A percentile compares a stretch with the other conserved stretches of the same genome.
phyloP scores from a whole-genome alignment of 768 basidiomycete genomes.

The Hygrocybe punicea region DNA sequence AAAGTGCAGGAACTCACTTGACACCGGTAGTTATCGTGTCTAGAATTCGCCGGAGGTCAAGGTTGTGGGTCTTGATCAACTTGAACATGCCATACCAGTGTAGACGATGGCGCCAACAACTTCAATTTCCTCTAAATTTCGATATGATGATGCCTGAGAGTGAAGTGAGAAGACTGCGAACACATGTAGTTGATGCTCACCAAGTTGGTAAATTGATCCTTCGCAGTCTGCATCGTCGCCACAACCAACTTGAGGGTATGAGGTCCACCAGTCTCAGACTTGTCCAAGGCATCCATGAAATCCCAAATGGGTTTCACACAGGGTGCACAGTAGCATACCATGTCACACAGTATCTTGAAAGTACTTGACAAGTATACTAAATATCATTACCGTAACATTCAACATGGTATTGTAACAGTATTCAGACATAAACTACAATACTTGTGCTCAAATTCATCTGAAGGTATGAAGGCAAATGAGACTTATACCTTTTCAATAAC shows the following conservation, averaged over 20 bases:
- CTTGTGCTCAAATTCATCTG: no score
- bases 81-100: not conserved
- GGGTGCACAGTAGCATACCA: no score
- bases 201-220: not conserved
- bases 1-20: not conserved
- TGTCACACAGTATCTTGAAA: no score
- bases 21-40: not conserved
- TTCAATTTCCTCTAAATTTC: not conserved
- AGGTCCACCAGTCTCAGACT: not conserved
- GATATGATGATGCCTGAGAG: not conserved
- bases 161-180: not conserved
- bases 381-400: no score
- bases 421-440: no score
- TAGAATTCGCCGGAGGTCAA: not conserved
- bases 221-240: not conserved
- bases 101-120: not conserved
- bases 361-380: no score
- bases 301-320: not conserved
- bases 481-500: no score
- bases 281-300: not conserved
- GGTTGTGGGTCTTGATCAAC: not conserved
- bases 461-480: no score
- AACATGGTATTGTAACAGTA: no score
- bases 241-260: not conserved
- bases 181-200: not conserved